Base-by-base conservation (phyloP, 75 land plant genomes). In the Chamaecyparis obtusa region DNA sequence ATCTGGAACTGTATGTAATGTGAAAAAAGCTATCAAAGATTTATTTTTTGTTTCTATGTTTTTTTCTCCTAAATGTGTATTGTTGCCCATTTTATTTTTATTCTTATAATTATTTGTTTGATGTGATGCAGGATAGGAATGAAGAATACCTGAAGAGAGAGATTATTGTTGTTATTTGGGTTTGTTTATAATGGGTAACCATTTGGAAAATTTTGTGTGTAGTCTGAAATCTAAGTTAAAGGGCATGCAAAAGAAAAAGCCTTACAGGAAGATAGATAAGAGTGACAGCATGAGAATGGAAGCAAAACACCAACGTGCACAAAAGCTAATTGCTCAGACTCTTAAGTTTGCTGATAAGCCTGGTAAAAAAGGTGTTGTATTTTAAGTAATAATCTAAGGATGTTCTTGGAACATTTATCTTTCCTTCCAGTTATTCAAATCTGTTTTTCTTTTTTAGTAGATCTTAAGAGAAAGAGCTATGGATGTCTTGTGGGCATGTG, bases 211-310 rank as follows among this genome's bases (percentile, higher is more conserved):
- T 87, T 32, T 93, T 86, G 88, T 93, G 71, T 80, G 51, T 78
- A 51, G 30, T 44, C 80, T 91, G 84, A 93, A 91, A 81, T 90
- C 92, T 1, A 93, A 92, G 85, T 30, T 90, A n/a, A 88, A 64
- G 87, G 30, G 51, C 30, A 27, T 88, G 88, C 88, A 90, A 85
- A 78, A 27, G 88, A 90, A 85, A 90, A 88, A 88, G 79, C 55
- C 81, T 16, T 92, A 92, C 37, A 88, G 91, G 75, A 94, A 94
- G 88, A 87, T 94, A 44, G 94, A 91, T n/a, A 93, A 93, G 86
- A 94, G 91, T 46, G 94, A 93, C 32, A 94, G 95, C 91, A 91
- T 90, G 95, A 89, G 94, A 55, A 87, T 94, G 78, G 95, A 94
- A 74, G 92, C 89, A 0, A 90, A 88, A 33, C 93, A 93, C 89